phyloP scores from a whole-genome alignment of 1,139 yeast species.

The Kodamaea sp. region DNA sequence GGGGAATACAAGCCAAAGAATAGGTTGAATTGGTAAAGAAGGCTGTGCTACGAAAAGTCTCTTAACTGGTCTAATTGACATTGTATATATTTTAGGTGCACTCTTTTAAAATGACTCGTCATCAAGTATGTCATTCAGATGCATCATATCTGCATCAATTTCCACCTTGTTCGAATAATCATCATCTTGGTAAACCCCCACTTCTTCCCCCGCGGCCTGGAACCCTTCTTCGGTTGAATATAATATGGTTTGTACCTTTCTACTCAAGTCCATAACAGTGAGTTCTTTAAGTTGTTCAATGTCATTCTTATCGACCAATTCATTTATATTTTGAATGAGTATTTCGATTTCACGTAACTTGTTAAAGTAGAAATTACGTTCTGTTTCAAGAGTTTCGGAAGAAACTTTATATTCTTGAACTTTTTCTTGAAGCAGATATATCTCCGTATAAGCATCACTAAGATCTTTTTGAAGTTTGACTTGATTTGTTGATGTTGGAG shows the following conservation, averaged over 20 bases:
- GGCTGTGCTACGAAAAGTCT: too few species aligned
- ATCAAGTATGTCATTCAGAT: constrained; percentile 6
- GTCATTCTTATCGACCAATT: constrained; percentile 28
- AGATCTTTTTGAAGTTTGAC: constrained; percentile 12
- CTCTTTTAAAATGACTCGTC: constrained; percentile 6
- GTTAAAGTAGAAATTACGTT: constrained; percentile 85
- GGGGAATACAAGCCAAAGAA: too few species aligned
- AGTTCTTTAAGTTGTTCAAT: constrained; percentile 27
- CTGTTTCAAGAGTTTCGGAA: constrained; percentile 63
- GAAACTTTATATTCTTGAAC: constrained; percentile 49
- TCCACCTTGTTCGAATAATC: neutral
- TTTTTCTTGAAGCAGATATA: constrained; percentile 35
- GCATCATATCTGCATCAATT: neutral
- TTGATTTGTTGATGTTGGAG: constrained; percentile 2
- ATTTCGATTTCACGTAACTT: constrained; percentile 88
- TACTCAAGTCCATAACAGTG: constrained; percentile 41
- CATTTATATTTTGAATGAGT: constrained; percentile 63
- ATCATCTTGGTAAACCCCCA: constrained; percentile 7
- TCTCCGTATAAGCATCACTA: constrained; percentile 20
- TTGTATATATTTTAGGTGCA: too few species aligned
- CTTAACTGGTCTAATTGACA: too few species aligned
- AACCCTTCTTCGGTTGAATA: constrained; percentile 83
- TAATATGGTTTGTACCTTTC: constrained; percentile 67
- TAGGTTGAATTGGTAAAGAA: too few species aligned
- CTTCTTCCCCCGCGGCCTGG: constrained; percentile 39